Conservation (phyloP, 106 monocot species). For the Dendrobium catenatum region DNA sequence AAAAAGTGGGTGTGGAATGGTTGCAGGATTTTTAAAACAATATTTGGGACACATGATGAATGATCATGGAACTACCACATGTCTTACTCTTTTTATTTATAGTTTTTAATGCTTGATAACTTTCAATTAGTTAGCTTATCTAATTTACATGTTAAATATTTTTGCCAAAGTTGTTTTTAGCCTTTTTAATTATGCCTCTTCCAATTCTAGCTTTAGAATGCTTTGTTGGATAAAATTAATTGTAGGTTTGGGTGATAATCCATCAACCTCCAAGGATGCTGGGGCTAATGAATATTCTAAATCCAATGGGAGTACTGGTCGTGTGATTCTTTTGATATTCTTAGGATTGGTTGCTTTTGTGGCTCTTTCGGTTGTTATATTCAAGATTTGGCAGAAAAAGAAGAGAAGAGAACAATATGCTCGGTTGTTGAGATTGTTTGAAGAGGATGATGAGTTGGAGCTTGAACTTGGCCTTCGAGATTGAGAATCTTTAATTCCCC, state of each 20-base stretch:
- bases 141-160: not conserved
- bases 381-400: conserved; percentile 44
- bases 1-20: not conserved
- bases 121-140: not conserved
- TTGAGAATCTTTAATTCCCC: conserved; percentile 10
- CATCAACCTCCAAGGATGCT: conserved; percentile 24
- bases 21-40: not conserved
- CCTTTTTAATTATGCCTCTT: not conserved
- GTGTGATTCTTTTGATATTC: conserved; percentile 19
- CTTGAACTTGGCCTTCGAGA: conserved; percentile 46
- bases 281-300: conserved; percentile 26
- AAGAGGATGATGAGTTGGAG: conserved; percentile 56
- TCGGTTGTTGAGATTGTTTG: conserved; percentile 39
- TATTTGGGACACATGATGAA: not conserved
- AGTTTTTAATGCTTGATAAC: not conserved
- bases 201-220: not conserved
- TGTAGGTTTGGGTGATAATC: conserved; percentile 30
- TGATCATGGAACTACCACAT: not conserved
- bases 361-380: conserved; percentile 17
- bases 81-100: not conserved
- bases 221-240: not conserved
- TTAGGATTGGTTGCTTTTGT: conserved; percentile 19
- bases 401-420: conserved; percentile 50
- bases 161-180: not conserved
- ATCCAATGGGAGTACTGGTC: conserved; percentile 20